Base-by-base conservation (phyloP, 1,139 yeast species). In the Yamadazyma atlantica region DNA sequence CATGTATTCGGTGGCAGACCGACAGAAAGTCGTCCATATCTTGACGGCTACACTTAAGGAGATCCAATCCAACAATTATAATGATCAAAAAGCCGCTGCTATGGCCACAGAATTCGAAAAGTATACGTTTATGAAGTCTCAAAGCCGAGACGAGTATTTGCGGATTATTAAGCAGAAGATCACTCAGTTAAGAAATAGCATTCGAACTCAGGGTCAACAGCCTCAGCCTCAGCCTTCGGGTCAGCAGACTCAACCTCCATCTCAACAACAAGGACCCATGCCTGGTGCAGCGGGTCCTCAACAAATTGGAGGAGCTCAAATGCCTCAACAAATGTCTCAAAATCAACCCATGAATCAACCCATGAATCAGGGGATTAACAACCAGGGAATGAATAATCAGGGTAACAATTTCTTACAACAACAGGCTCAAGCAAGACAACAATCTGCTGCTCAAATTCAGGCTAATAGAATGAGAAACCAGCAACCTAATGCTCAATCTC, bases 341-440 rank as follows among this genome's bases (percentile, higher is more conserved):
- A 16, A 16, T 28, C 21, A 11, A 6, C 21, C 12, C 11, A 5
- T n/a, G n/a, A n/a, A n/a, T n/a, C n/a, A n/a, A n/a, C n/a, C n/a
- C n/a, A n/a, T n/a, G n/a, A n/a, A n/a, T n/a, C n/a, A n/a, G 22
- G 22, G 22, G 22, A 6, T 9, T 9, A 19, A 19, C 6, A 19
- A 7, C 22, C 22, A 3, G 29, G 29, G 4, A 4, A 4, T n/a
- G 29, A 16, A 15, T 33, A 8, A 4, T 14, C 21, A 12, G 12
- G 33, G 33, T 24, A 34, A 51, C 46, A 56, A 52, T 40, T 62
- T 73, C 48, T 53, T 74, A 44, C 75, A 73, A 40, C 78, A 74
- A 44, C 79, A 74, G 48, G 73, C 76, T 4, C 78, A 71, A 48
- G 75, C 73, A 1, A 62, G 77, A 48, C 78, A 69, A 42, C 77